Evolutionary conservation across 495 filamentous ascomycete genomes (phyloP).

Genomic region (Pyronema omphalodes): DNA sequence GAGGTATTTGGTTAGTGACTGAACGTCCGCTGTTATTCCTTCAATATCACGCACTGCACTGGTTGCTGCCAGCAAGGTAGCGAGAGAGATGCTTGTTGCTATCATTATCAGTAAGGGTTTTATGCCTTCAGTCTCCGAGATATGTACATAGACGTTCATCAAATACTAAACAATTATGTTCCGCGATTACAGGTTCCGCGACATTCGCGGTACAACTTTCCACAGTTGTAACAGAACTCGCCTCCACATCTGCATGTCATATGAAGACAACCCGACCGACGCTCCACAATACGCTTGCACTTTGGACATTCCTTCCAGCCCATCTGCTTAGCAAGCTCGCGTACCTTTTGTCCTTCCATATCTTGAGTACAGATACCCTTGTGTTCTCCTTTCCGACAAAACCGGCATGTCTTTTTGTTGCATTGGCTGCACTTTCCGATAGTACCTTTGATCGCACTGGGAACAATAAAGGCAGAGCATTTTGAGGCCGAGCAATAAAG

Average conservation of each 20-base stretch:
- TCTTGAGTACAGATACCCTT: slow-evolving; percentile 24
- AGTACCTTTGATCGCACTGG: slow-evolving; percentile 19
- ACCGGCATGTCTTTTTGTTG: slow-evolving; percentile 25
- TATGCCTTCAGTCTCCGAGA: too few relatives aligned
- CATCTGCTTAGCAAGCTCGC: slow-evolving; percentile 11
- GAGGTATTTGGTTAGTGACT: too few relatives aligned
- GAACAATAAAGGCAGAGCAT: slow-evolving; percentile 28
- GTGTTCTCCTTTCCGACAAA: slow-evolving; percentile 27
- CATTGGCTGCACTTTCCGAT: slow-evolving; percentile 26
- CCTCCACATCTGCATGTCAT: slow-evolving; percentile 35
- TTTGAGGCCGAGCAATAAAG: slow-evolving; percentile 27
- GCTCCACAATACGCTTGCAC: slow-evolving; percentile 30
- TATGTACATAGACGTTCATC: too few relatives aligned
- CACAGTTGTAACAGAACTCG: slow-evolving; percentile 36
- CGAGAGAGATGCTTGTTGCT: too few relatives aligned
- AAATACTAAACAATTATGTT: background rate
- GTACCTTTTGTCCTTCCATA: slow-evolving; percentile 10
- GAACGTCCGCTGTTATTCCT: too few relatives aligned
- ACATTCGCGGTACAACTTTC: slow-evolving; percentile 1
- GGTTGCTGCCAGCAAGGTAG: too few relatives aligned
- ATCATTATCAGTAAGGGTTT: too few relatives aligned
- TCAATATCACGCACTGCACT: too few relatives aligned
- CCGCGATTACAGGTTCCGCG: slow-evolving; percentile 1
- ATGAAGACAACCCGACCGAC: slow-evolving; percentile 32
- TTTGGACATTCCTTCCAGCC: slow-evolving; percentile 28